Percentiles rank a stretch among this genome's conserved stretches.
phyloP scores from a whole-genome alignment of 805 yeast species.

The Hanseniaspora guilliermondii region DNA sequence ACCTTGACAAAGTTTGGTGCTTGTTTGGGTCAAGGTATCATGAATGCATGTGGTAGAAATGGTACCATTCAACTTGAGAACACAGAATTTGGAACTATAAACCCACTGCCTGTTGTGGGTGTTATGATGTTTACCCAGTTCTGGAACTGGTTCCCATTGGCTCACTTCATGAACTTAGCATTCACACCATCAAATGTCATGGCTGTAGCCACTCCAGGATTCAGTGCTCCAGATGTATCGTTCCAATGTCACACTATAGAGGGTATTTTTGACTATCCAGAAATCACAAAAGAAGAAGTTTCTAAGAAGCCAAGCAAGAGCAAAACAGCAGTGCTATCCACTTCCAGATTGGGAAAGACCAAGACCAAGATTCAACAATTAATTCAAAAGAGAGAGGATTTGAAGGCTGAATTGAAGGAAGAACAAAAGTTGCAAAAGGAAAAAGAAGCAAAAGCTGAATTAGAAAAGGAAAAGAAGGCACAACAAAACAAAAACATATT shows the following conservation, averaged over 20 bases:
- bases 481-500: constrained; percentile 36
- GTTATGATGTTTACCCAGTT: constrained; percentile 78
- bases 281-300: constrained; percentile 65
- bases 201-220: constrained; percentile 66
- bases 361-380: constrained; percentile 11
- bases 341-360: constrained; percentile 52
- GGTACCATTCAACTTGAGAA: constrained; percentile 89
- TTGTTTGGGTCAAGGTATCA: constrained; percentile 89
- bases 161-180: constrained; percentile 84
- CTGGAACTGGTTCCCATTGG: constrained; percentile 98
- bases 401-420: constrained; percentile 72
- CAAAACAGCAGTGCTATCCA: constrained; percentile 85
- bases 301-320: constrained; percentile 79
- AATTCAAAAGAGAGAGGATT: constrained; percentile 12
- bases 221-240: constrained; percentile 74
- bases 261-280: constrained; percentile 77
- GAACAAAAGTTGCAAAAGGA: constrained; percentile 39
- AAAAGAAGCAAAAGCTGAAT: constrained; percentile 39
- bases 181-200: constrained; percentile 84
- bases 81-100: constrained; percentile 75
- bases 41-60: constrained; percentile 97
- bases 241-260: constrained; percentile 71
- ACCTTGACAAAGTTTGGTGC: constrained; percentile 97
- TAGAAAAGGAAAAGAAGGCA: constrained; percentile 22
- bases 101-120: constrained; percentile 85